Base-by-base conservation (phyloP, 441 rosid species). In the Isatis lusitanica region DNA sequence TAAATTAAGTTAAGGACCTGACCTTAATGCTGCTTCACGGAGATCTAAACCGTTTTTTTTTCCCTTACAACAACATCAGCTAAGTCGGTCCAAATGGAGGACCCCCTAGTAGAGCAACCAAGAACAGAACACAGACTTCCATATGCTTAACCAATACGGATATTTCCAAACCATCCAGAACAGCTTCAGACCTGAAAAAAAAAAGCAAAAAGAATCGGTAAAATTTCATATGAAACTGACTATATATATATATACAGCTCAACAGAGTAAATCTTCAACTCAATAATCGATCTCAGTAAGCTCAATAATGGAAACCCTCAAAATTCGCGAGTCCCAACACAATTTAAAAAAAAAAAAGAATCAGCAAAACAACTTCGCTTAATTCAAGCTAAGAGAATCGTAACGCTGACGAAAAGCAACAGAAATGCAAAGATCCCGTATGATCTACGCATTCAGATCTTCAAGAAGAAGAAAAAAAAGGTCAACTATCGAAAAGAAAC, bases 381-480 rank as follows among this genome's bases (percentile, higher is more conserved):
- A 57, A 58, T 38, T 40, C n/a, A 50, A 74, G 74, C 30, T 44
- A 68, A 68, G 26, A 64, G 68, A 71, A 77, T 59, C 73, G 73
- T 71, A 71, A 77, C 68, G 76, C 43, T 58, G 57, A 77, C 64
- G 76, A 51, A 77, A 77, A 77, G 76, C 39, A 46, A 35, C 59
- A 24, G 38, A 63, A 66, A 55, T 55, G 63, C 3, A 39, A 70
- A 76, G 73, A 71, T 77, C 80, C 64, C 76, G 68, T 71, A 51
- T 77, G 73, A 71, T 77, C 69, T 71, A 77, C 76, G 76, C 59
- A 58, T 51, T 71, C 52, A 71, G 80, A 77, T 77, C 72, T 77
- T 65, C 80, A 46, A 76, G 64, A 42, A 0, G 6, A 30, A 66
- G 1, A 9, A 38, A 31, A 48, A 66, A 56, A 70, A 57, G 73